Base-by-base conservation (phyloP, 148 eudicot species). In the Limonium bicolor region DNA sequence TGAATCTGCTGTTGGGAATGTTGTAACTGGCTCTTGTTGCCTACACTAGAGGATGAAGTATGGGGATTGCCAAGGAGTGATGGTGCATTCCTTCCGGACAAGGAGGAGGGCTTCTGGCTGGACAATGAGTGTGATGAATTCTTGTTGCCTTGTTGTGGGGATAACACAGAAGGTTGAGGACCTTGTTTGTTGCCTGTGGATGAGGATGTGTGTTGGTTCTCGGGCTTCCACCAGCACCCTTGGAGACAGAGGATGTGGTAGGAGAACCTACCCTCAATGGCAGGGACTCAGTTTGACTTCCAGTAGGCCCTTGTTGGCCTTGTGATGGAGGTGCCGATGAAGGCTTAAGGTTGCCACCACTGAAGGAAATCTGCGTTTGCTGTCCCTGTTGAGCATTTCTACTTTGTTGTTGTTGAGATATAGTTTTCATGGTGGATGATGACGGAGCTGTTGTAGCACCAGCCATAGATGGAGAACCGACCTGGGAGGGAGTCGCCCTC, bases 231-330 rank as follows among this genome's bases (percentile, higher is more conserved):
- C 86, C 55, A n/a, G 72, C 80, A 53, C 92, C 67, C 51, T 83
- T 88, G 1, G 96, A 83, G 8, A 83, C 51, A 1, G 82, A 72
- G 15, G 96, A 79, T 29, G 70, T 72, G 22, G 94, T 71, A 5
- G 94, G 94, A n/a, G 96, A 87, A 16, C 88, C 80, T 31, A 73
- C 82, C 49, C 68, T 48, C 84, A 86, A 65, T 2, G 96, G 87
- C 0, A 93, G 55, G 53, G 94, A 67, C 2, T 79, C 62, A 10
- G 68, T 53, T 53, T 70, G 97, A 43, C 54, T 67, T 33, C 40
- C 62, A 37, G 29, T 58, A 1, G 56, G 64, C 26, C 53, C 45
- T 34, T 65, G 80, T 29, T 73, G 88, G 22, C 70, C 72, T 46
- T 74, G 93, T n/a, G 88, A 55, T 30, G 58, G 11, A n/a, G 67